Base-by-base conservation (phyloP, 2,329 filamentous ascomycete species). In the Elsinoe perseae region DNA sequence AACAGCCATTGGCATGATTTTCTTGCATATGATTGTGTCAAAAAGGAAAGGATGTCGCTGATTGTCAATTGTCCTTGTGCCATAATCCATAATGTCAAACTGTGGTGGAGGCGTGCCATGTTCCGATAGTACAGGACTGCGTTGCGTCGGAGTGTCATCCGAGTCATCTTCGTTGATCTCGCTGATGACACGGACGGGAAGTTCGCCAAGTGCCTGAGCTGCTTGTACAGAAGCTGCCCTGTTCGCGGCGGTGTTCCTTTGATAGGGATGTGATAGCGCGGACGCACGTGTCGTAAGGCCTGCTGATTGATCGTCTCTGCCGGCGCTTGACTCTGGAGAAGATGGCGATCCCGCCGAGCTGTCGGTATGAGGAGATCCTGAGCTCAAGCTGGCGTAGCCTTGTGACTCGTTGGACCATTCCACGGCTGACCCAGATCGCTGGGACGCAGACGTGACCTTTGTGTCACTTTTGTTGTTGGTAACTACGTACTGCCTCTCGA, bases 1-100 rank as follows among this genome's bases (percentile, higher is more conserved):
- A 6, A 56, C 54, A 20, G 54, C 58, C 54, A 55, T 34, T 0
- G 58, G 58, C 50, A 59, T 57, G 50, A 59, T 57, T 23, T 56
- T 59, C 14, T 50, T 38, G 28, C 54, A 56, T 4, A 59, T 44
- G 18, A 54, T 36, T 8, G 12, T 52, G 23, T 59, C 54, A 38
- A 57, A 59, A 2, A 59, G 50, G 9, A 30, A 18, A 28, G 50
- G 50, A 27, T 57, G 55, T 23, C 52, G 21, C 12, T 27, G 32
- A 21, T 42, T 54, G 18, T 54, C 52, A 10, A 20, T 30, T 10
- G 5, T 25, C 20, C 52, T 28, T 14, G 52, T 54, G 36, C 52
- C 52, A 38, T 54, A 54, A n/a, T 54, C 38, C 52, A 54, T 54
- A 9, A 54, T 38, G 25, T 54, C 52, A 18, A 42, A 54, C 14